Evolutionary conservation across 495 filamentous ascomycete species (phyloP).

Genomic region (Mytilinidion resinicola): DNA sequence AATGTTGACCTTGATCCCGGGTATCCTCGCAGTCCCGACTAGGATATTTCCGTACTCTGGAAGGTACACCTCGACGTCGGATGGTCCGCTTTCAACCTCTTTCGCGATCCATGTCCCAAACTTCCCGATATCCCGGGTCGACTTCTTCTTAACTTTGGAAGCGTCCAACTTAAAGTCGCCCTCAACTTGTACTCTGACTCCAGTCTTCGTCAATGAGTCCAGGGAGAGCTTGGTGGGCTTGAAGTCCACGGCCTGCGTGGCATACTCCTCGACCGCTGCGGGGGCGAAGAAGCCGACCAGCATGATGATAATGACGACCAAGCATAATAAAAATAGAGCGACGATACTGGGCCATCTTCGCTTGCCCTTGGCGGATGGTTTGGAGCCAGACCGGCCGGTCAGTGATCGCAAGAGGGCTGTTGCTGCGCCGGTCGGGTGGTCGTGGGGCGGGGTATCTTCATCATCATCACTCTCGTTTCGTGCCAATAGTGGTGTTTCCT

Average conservation of each 20-base stretch:
- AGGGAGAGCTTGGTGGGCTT: slow-evolving; percentile 76
- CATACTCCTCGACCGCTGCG: slow-evolving; percentile 74
- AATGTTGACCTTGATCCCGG: slow-evolving; percentile 65
- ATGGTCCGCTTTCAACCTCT: slow-evolving; percentile 61
- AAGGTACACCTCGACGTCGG: slow-evolving; percentile 68
- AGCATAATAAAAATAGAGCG: slow-evolving; percentile 45
- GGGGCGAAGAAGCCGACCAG: slow-evolving; percentile 69
- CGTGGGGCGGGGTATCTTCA: slow-evolving; percentile 32
- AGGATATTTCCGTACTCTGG: slow-evolving; percentile 76
- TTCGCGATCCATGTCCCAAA: slow-evolving; percentile 76
- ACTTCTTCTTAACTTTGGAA: slow-evolving; percentile 57
- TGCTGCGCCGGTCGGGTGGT: slow-evolving; percentile 3
- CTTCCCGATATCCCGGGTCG: slow-evolving; percentile 66
- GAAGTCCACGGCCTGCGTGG: slow-evolving; percentile 71
- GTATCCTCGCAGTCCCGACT: slow-evolving; percentile 68
- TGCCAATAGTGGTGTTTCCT: slow-evolving; percentile 52
- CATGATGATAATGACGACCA: slow-evolving; percentile 48
- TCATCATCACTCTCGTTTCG: slow-evolving; percentile 39
- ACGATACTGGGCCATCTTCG: slow-evolving; percentile 54
- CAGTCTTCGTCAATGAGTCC: slow-evolving; percentile 69
- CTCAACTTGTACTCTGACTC: slow-evolving; percentile 69
- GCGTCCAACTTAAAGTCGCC: slow-evolving; percentile 77
- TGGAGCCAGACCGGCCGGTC: slow-evolving; percentile 5
- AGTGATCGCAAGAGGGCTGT: slow-evolving; percentile 16
- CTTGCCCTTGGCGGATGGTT: slow-evolving; percentile 10